These are phyloP conservation scores for Entomophthora muscae DNA, from an alignment of 371 early-diverging fungal species.

Conservation along the genomic window DNA sequence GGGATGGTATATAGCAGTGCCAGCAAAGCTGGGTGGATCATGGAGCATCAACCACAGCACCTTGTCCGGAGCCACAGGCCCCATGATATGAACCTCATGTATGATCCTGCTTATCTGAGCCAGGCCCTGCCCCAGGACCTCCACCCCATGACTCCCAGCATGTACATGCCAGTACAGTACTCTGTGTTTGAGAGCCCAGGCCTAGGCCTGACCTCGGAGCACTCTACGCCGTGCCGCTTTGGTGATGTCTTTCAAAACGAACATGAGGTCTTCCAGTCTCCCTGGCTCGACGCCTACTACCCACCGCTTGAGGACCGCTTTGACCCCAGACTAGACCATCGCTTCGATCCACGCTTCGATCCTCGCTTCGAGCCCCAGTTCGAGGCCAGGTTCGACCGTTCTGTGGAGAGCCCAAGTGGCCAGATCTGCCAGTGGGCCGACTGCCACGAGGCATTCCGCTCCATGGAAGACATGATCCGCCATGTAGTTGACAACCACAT, in stretches of 20 bases:
- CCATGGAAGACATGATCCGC: conserved; percentile 30
- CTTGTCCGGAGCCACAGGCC: neutral
- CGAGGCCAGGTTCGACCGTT: neutral
- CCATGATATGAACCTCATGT: neutral
- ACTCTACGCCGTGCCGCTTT: conserved; percentile 3
- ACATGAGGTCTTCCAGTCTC: neutral
- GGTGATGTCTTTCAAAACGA: neutral
- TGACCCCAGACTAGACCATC: no score
- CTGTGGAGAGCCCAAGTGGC: conserved; percentile 14
- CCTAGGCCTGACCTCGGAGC: neutral
- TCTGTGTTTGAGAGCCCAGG: neutral
- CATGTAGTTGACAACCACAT: conserved; percentile 43
- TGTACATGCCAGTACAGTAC: neutral
- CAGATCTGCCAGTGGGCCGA: conserved; percentile 36
- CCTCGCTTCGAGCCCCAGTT: neutral
- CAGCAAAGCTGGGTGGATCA: neutral
- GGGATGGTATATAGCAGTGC: neutral
- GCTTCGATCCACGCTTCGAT: neutral
- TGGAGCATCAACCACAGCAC: neutral
- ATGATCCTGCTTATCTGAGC: neutral
- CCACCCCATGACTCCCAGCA: neutral
- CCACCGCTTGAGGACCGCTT: neutral
- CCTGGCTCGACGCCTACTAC: neutral
- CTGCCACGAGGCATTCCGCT: conserved; percentile 23
- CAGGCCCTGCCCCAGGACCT: neutral